Conservation (phyloP, 768 basidiomycete species). For the Xerocomus potaroensis region DNA sequence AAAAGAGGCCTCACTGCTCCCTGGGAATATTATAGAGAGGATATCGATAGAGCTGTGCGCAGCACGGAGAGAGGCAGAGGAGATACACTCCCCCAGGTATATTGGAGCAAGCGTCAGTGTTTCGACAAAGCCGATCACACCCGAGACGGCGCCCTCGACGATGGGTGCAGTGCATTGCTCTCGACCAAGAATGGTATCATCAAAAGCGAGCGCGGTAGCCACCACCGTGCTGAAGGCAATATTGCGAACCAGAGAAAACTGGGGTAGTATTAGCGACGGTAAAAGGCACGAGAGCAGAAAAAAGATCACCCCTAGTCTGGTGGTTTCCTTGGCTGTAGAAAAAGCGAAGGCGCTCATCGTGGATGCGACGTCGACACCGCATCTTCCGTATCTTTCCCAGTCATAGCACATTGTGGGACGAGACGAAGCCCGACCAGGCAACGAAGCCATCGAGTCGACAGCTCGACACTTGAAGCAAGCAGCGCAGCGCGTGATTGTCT, state of each 20-base stretch:
- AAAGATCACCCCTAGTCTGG: conserved; percentile 62
- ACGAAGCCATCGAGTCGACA: conserved; percentile 20
- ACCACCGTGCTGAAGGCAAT: conserved; percentile 57
- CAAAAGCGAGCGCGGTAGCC: conserved; percentile 54
- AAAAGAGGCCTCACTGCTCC: conserved; percentile 75
- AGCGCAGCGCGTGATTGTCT: conserved; percentile 18
- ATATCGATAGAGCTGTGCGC: conserved; percentile 74
- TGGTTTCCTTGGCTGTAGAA: conserved; percentile 59
- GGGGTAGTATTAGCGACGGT: conserved; percentile 4
- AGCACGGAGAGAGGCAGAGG: conserved; percentile 68
- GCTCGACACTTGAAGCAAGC: background rate
- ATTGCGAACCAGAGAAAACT: conserved; percentile 69
- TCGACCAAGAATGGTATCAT: conserved; percentile 65
- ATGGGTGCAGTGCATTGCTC: conserved; percentile 52
- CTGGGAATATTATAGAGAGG: conserved; percentile 67
- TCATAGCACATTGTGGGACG: conserved; percentile 26
- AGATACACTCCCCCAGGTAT: conserved; percentile 69
- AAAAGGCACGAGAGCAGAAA: conserved; percentile 3
- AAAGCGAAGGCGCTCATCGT: conserved; percentile 62
- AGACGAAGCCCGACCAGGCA: conserved; percentile 7
- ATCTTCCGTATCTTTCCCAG: conserved; percentile 44
- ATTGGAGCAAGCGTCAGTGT: conserved; percentile 72
- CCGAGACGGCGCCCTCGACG: conserved; percentile 54
- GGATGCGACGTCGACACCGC: conserved; percentile 65
- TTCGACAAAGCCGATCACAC: conserved; percentile 63